Evolutionary conservation across 768 basidiomycete genomes (phyloP), one percentile per base, ranked within the genome.

Genomic region (Lyophyllum semitale): DNA sequence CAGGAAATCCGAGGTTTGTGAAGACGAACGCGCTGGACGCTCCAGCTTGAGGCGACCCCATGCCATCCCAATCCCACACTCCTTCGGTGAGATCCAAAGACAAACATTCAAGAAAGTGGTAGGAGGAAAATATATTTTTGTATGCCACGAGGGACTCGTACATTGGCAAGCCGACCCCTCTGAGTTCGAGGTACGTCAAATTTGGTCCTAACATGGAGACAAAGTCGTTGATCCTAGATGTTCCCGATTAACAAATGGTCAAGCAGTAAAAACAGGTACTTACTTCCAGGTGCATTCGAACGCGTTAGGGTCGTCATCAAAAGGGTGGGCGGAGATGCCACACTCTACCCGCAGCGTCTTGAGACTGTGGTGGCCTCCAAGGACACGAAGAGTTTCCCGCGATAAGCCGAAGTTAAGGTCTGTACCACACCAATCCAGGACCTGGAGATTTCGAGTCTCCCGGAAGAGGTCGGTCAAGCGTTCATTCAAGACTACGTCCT

Each of bases 401-500:
- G 30, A 32, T 32, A 12, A 12, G 30, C 12, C 7, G 7, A 6
- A n/a, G n/a, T n/a, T n/a, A n/a, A n/a, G n/a, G n/a, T n/a, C n/a
- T n/a, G n/a, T 37, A 25, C 51, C 50, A 41, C 48, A 48, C 47
- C 62, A 63, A 18, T 65, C 59, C 13, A 65, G 38, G 4, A 45
- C 29, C 23, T 41, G 44, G 9, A 65, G 58, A 30, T 56, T 61
- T 0, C 20, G 20, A 1, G 53, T 50, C 15, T 23, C 51, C 22
- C 40, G 22, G 30, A 65, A 57, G 12, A 61, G 47, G 4, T 12
- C 30, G 1, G 49, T 48, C 15, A 64, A 49, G 2, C 55, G 54
- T 8, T 40, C 22, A 18, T 32, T 32, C 32, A 48, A 9, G 1
- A 9, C 30, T 4, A n/a, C n/a, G n/a, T n/a, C n/a, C n/a, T 18